Evolutionary conservation across 371 early-diverging fungal species (phyloP), one percentile per base, ranked within the genome.

Genomic region (Mucor sp.): DNA sequence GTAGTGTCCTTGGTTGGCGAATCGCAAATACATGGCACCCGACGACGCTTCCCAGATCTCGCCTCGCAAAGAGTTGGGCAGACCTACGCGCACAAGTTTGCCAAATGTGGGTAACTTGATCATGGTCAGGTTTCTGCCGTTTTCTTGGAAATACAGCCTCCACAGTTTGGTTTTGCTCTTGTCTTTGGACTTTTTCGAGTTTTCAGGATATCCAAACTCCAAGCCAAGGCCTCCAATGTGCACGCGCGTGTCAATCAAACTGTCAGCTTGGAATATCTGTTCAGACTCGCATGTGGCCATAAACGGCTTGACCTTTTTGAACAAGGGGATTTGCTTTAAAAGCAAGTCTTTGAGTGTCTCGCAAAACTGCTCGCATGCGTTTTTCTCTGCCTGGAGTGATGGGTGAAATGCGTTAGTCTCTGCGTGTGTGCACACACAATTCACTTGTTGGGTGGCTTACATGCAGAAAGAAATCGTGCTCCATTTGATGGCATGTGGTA

Each of bases 41-140:
- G 92, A 93, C 67, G 93, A 90, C 6, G 91, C 75, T 74, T 98
- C 98, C 99, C 99, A 99, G 19, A 97, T 87, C 78, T 99, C 99
- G 6, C 97, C 97, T 23, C 99, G 89, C 57, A 98, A 77, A 21
- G 83, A 77, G 72, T 95, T 95, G 0, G 98, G 97, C 41, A 98
- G 77, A 12, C 99, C 99, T 1, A 97, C 91, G 15, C 97, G 90
- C 17, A 97, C 91, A 12, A 99, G 85, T 60, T 93, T 92, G 30
- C 90, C 87, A 80, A 97, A 97, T 25, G 92, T 93, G 0, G 94
- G 87, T 1, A 90, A 78, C 33, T 92, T 89, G 11, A 95, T 76
- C 58, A 93, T 79, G 2, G 98, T 95, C 70, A 99, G 68, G 72
- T 99, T 97, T 19, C 97, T 82, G 3, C 99, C 99, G 71, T 93